phyloP scores from a whole-genome alignment of 495 filamentous ascomycete species.

The Viridothelium virens region DNA sequence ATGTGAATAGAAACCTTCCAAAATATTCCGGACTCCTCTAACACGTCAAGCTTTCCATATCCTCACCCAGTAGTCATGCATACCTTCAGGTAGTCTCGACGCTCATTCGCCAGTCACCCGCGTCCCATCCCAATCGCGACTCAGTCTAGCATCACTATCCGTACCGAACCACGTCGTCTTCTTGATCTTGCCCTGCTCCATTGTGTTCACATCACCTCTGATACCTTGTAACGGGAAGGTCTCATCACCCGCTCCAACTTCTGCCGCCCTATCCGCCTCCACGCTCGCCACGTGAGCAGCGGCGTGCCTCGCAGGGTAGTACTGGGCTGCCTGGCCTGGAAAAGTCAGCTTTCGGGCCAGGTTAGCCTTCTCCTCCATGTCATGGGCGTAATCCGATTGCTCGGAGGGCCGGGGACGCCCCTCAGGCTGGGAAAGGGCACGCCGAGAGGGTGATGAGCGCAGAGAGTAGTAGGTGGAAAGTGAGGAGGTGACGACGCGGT shows the following conservation, averaged over 20 bases:
- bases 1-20: too few species aligned
- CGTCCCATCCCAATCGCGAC: too few species aligned
- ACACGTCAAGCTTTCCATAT: too few species aligned
- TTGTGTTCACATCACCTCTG: not conserved
- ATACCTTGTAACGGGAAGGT: not conserved
- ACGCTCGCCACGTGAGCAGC: not conserved
- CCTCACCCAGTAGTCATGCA: too few species aligned
- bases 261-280: not conserved
- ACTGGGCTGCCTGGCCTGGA: not conserved
- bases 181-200: not conserved
- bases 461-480: not conserved
- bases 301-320: not conserved
- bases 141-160: not conserved
- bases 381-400: not conserved
- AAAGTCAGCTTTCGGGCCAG: not conserved
- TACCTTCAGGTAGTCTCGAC: too few species aligned
- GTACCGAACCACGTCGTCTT: not conserved
- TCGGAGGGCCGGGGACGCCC: not conserved
- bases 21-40: too few species aligned
- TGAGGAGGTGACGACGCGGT: not conserved
- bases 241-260: not conserved
- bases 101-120: too few species aligned
- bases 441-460: not conserved
- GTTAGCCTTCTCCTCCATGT: not conserved
- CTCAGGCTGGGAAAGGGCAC: not conserved